Base-by-base conservation (phyloP, 345 rosid species). In the Camelina laxa region DNA sequence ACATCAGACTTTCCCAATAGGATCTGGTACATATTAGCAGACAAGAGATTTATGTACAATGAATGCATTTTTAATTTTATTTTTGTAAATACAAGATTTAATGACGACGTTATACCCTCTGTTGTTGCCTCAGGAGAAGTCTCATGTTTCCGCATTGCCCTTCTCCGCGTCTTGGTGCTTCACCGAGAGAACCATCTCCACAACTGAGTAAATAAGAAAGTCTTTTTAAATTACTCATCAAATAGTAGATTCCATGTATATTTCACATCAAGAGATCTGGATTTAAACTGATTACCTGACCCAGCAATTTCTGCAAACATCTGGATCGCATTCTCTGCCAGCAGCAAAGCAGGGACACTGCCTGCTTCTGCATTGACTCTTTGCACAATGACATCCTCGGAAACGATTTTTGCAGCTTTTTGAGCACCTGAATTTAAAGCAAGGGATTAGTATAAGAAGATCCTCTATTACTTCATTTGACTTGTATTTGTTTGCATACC, bases 301-400 rank as follows among this genome's bases (percentile, higher is more conserved):
- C 99, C 97, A 92, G 84, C 99, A 95, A 74, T 92, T 95, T 64
- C 97, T 85, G 83, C 97, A 95, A 80, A 95, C 97, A 84, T 95
- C 99, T 5, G 99, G 99, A 81, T 95, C 99, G 75, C 99, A 95
- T 86, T 95, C 99, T 55, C 97, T 91, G 12, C 92, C 97, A 71
- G 97, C 99, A 69, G 97, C 99, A 87, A 92, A 95, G 82, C 99
- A 95, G 12, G 99, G 99, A 75, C 99, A 95, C 71, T 92, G 99
- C 69, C 97, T 81, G 71, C 99, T 95, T 84, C 99, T 88, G 86
- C 99, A 92, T 80, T 92, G 97, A 72, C 99, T 95, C 83, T 95
- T 95, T 58, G 97, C 97, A 82, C 99, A 95, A 76, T 95, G 99
- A 80, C 97, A 95, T 79, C 99, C 99, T 83, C 97, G 87, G 77